phyloP scores from a whole-genome alignment of 164 flowering plant species.

The Magnolia officinalis region DNA sequence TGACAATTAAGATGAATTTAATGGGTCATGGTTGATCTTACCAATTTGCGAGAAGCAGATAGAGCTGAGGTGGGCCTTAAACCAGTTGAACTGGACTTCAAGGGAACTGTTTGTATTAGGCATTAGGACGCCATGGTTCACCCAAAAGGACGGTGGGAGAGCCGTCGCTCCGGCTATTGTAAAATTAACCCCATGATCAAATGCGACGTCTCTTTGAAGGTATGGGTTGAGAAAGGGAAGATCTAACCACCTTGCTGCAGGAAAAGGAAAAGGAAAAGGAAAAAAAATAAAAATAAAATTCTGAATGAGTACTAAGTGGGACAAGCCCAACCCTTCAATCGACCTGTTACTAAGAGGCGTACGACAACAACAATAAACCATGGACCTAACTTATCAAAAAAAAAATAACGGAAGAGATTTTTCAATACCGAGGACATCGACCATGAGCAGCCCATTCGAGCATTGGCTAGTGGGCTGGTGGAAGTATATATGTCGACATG shows the following conservation, averaged over 20 bases:
- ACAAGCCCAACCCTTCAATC: no score
- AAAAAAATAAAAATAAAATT: neutral
- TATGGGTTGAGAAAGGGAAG: slow-evolving; percentile 5
- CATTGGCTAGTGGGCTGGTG: no score
- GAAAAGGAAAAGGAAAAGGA: no score
- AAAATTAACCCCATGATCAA: slow-evolving; percentile 4
- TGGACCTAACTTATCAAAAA: no score
- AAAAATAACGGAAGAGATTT: no score
- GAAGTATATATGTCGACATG: no score
- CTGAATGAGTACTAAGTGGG: neutral
- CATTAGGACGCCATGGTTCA: neutral
- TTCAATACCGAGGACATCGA: no score
- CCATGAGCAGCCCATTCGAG: no score
- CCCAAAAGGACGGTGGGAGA: neutral
- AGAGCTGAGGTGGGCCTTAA: neutral
- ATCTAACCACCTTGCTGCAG: neutral
- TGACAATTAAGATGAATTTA: neutral
- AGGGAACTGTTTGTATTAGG: neutral
- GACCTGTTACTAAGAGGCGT: no score
- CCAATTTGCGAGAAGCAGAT: neutral
- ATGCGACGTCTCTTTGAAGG: neutral
- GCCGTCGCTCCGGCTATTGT: slow-evolving; percentile 10
- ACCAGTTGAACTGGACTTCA: neutral
- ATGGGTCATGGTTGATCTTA: neutral
- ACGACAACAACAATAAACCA: no score